Base-by-base conservation (phyloP, 1,284 basidiomycete species). In the Sphagnurus paluster region DNA sequence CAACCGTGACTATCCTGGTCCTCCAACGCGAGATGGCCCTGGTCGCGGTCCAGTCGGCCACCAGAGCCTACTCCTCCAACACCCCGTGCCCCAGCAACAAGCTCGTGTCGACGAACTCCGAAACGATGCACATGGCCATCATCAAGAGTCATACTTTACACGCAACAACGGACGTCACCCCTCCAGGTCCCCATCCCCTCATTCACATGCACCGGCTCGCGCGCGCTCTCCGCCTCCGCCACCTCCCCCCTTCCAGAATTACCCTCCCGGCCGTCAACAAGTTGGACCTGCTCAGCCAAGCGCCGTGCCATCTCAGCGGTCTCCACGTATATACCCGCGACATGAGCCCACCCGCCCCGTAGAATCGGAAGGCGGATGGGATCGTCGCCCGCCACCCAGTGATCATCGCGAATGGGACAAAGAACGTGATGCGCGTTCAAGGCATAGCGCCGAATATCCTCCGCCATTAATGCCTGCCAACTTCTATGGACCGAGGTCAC, bases 31-130 rank as follows among this genome's bases (percentile, higher is more conserved):
- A 17, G 82, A 80, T 2, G 57, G 62, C 10, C 64, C 68, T 3
- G 58, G 60, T 35, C 75, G 80, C 20, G 77, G 77, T 3, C 77
- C 78, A 2, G 65, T 68, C 5, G 75, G 77, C 6, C 75, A 79
- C 45, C 75, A 78, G 44, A 74, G 72, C 16, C 58, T 87, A 13
- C 65, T 86, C 4, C 65, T 89, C 1, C 85, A 87, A 34, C 82
- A 86, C 54, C 79, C 82, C n/a, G 70, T 79, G 7, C 80, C 82
- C 9, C 77, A 79, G 43, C 74, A 72, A 42, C 74, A 73, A 24
- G 56, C 68, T 8, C 68, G 70, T 3, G 63, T 71, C 0, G 79
- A 82, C 34, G 75, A 77, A 13, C 61, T 73, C 2, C 69, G 76
- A 25, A 71, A 72, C 50, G 69, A 73, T 1, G 59, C 63, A 20